phyloP scores from a whole-genome alignment of 1,139 yeast species.

The Saccharomyces pastorianus region DNA sequence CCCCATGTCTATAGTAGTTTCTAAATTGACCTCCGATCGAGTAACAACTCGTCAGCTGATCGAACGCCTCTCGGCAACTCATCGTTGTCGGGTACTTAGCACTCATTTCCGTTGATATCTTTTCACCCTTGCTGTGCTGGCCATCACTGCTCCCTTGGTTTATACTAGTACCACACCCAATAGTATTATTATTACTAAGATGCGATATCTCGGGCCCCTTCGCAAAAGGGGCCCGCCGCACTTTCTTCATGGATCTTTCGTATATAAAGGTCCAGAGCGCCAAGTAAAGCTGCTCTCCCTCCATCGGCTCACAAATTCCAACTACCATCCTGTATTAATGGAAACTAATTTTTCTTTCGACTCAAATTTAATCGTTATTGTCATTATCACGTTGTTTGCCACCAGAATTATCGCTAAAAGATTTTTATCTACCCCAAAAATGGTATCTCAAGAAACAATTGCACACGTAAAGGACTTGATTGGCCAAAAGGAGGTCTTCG shows the following conservation, averaged over 20 bases:
- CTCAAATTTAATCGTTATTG: not conserved
- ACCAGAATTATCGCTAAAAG: slow-evolving; percentile 11
- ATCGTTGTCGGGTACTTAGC: slow-evolving; percentile 37
- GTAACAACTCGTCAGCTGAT: slow-evolving; percentile 77
- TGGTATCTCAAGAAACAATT: slow-evolving; percentile 44
- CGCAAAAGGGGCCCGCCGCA: slow-evolving; percentile 1
- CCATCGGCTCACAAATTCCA: not conserved
- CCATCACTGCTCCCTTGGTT: not conserved
- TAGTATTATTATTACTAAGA: not conserved
- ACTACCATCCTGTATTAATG: not conserved
- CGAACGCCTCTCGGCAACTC: slow-evolving; percentile 76
- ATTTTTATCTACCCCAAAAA: slow-evolving; percentile 16
- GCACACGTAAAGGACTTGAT: slow-evolving; percentile 57
- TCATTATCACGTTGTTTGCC: slow-evolving; percentile 11
- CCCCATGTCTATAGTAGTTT: slow-evolving; percentile 75
- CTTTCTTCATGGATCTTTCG: not conserved
- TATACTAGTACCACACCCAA: not conserved
- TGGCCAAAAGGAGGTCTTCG: slow-evolving; percentile 59
- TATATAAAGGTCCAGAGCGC: not conserved
- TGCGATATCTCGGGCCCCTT: slow-evolving; percentile 1
- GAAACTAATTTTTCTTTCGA: not conserved
- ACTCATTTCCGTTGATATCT: not conserved
- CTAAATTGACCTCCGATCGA: slow-evolving; percentile 85
- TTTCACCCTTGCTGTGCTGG: not conserved
- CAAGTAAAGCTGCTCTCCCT: not conserved